Conservation (phyloP, 1,284 basidiomycete genomes). For the Moesziomyces sp. region DNA sequence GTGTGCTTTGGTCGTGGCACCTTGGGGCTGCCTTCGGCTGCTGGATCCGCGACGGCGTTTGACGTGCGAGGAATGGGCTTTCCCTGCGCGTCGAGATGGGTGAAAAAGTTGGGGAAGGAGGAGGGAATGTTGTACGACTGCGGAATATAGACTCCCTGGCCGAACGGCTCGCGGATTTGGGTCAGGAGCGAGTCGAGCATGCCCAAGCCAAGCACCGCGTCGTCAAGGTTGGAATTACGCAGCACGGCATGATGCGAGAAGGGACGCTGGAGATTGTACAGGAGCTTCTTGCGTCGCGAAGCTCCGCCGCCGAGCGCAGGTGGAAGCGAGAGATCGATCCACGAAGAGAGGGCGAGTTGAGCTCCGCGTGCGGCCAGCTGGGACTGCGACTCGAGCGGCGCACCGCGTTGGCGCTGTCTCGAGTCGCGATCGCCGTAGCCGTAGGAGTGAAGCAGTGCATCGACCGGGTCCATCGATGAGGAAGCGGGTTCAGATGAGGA, state of each 20-base stretch:
- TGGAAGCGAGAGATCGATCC: constrained; percentile 42
- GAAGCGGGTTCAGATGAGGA: background rate
- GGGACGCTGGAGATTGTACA: constrained; percentile 22
- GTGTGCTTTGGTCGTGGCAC: constrained; percentile 17
- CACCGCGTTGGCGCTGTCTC: constrained; percentile 23
- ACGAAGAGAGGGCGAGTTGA: constrained; percentile 19
- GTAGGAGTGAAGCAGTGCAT: constrained; percentile 55
- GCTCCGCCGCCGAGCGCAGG: constrained; percentile 1
- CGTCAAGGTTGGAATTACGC: constrained; percentile 29
- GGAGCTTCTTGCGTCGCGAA: constrained; percentile 10
- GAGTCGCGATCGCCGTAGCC: constrained; percentile 41
- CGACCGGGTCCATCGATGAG: constrained; percentile 43
- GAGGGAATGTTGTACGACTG: constrained; percentile 51
- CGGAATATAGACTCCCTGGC: constrained; percentile 41
- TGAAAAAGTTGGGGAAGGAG: constrained; percentile 52
- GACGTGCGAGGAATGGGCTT: constrained; percentile 19
- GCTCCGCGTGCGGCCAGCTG: constrained; percentile 26
- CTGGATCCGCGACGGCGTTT: background rate
- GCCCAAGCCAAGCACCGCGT: constrained; percentile 24
- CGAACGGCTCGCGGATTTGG: constrained; percentile 29
- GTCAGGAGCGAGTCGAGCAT: constrained; percentile 42
- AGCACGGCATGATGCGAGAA: constrained; percentile 38
- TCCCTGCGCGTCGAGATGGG: constrained; percentile 17
- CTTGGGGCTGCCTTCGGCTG: background rate
- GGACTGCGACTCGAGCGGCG: constrained; percentile 25